Conservation (phyloP, 768 basidiomycete species). For the Suillus variegatus region DNA sequence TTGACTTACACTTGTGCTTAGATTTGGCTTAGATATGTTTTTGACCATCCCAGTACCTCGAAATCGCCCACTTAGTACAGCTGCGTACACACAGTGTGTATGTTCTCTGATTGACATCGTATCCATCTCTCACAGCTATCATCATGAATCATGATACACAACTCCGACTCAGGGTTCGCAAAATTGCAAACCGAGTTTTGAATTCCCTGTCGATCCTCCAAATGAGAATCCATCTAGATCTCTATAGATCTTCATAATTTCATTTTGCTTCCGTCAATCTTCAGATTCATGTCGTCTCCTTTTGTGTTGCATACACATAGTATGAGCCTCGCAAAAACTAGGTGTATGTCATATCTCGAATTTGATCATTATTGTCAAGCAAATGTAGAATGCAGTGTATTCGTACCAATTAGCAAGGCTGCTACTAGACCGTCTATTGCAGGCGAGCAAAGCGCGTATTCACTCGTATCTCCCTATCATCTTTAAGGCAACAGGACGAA, state of each 20-base stretch:
- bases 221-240: neutral
- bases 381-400: neutral
- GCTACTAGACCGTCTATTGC: neutral
- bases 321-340: neutral
- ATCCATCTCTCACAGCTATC: neutral
- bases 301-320: neutral
- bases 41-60: too few species aligned
- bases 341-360: neutral
- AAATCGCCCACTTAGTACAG: neutral
- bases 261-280: neutral
- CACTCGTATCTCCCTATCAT: neutral
- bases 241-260: neutral
- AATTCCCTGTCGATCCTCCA: neutral
- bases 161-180: neutral
- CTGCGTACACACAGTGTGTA: neutral
- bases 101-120: neutral
- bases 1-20: neutral
- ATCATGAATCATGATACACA: neutral
- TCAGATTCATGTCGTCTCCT: neutral
- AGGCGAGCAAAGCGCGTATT: neutral
- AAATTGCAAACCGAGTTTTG: neutral
- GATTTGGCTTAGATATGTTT: neutral
- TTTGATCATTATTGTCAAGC: neutral
- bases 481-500: neutral
- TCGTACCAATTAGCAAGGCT: neutral